Base-by-base conservation (phyloP, 257 asterid genomes). In the Coffea eugenioides region DNA sequence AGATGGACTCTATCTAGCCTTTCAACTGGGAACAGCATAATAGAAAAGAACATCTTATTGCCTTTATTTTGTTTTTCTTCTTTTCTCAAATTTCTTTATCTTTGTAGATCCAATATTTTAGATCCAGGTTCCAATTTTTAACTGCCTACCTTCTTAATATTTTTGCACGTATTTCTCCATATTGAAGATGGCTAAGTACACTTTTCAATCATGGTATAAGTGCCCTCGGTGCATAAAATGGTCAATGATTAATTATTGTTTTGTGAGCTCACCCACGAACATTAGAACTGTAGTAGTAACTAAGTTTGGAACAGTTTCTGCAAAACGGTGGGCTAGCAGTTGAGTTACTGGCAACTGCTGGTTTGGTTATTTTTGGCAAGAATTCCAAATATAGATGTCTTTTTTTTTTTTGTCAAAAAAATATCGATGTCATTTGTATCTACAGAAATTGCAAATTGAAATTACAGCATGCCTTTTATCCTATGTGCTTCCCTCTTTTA, bases 401-500 rank as follows among this genome's bases (percentile, higher is more conserved):
- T 20, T 65, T 27, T 31, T 31, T 31, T 31, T 31, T 31, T 31
- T 31, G 34, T 31, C 34, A 31, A 31, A 31, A 31, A 31, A 31
- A 3, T 27, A 27, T 65, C 0, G 21, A 5, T 14, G 20, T 27
- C 0, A 27, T 20, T 65, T 27, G 70, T 4, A 31, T 15, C 43
- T 27, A 3, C 23, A 15, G 41, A 51, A 65, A 49, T 65, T 65
- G 16, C n/a, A 65, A 46, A 49, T 36, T 41, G 81, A 69, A 69
- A 69, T 27, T 36, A 4, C 65, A 59, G 25, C 69, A 39, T n/a
- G 9, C 9, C 9, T 15, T 48, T 31, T n/a, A 13, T 41, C 25
- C 56, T 27, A n/a, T 23, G 51, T 51, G 81, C 79, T 52, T 34
- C 69, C 67, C 64, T 21, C 62, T 36, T 56, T 41, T 70, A 34